Evolutionary conservation across 2,329 filamentous ascomycete species (phyloP).

Genomic region (Byssoonygena ceratinophila): DNA sequence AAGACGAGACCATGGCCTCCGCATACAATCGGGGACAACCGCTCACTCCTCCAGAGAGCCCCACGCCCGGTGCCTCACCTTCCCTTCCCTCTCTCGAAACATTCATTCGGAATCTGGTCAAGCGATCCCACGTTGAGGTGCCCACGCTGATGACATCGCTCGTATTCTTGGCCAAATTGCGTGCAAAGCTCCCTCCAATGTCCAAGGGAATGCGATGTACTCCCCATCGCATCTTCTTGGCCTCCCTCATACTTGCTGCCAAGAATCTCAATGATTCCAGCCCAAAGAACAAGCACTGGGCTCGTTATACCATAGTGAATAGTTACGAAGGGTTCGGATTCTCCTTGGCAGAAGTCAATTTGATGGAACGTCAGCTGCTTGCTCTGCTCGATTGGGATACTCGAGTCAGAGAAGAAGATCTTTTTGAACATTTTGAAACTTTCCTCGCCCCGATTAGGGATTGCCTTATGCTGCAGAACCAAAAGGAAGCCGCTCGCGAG

Average conservation of each 20-base stretch:
- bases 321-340: conserved; percentile 74
- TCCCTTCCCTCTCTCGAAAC: conserved; percentile 67
- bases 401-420: conserved; percentile 70
- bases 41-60: conserved; percentile 50
- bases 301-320: conserved; percentile 72
- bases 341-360: conserved; percentile 87
- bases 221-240: conserved; percentile 93
- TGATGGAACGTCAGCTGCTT: conserved; percentile 98
- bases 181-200: conserved; percentile 75
- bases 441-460: conserved; percentile 76
- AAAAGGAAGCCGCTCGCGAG: conserved; percentile 11
- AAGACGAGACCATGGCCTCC: conserved; percentile 39
- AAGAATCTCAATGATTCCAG: conserved; percentile 99
- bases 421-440: conserved; percentile 74
- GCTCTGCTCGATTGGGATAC: conserved; percentile 93
- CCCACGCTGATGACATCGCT: conserved; percentile 94
- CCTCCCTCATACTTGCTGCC: conserved; percentile 54
- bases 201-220: conserved; percentile 95
- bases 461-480: conserved; percentile 11
- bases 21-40: conserved; percentile 38
- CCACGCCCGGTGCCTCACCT: conserved; percentile 41
- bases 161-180: conserved; percentile 80
- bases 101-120: conserved; percentile 85
- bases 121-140: conserved; percentile 90
- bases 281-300: conserved; percentile 99